These are phyloP conservation scores for Venturiaceae sp. DNA, from an alignment of 2,329 filamentous ascomycete species.

Conservation along the genomic window DNA sequence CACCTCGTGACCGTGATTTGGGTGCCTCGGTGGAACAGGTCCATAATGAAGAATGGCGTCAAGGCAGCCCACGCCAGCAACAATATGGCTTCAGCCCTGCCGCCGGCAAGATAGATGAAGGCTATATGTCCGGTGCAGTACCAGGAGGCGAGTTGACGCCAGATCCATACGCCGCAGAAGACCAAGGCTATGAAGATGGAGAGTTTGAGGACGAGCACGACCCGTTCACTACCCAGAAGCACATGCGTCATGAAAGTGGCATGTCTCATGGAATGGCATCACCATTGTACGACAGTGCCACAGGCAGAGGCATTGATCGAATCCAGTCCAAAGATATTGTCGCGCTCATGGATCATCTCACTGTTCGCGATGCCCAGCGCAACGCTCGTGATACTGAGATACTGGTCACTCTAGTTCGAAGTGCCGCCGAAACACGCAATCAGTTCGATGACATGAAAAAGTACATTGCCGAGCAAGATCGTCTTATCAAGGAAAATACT, in stretches of 20 bases:
- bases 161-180: constrained; percentile 20
- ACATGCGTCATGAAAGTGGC: constrained; percentile 65
- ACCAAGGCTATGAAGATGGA: constrained; percentile 29
- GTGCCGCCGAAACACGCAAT: constrained; percentile 92
- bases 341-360: constrained; percentile 95
- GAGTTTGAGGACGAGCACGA: constrained; percentile 45
- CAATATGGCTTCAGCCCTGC: constrained; percentile 34
- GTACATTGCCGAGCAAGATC: constrained; percentile 82
- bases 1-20: background rate
- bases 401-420: constrained; percentile 83
- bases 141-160: constrained; percentile 37
- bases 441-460: constrained; percentile 94
- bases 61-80: constrained; percentile 11
- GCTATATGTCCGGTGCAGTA: constrained; percentile 74
- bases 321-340: constrained; percentile 97
- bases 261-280: constrained; percentile 88
- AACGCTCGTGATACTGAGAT: constrained; percentile 97
- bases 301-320: constrained; percentile 75
- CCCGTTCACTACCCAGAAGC: constrained; percentile 51
- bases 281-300: constrained; percentile 82
- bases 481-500: constrained; percentile 77
- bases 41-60: constrained; percentile 22
- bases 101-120: constrained; percentile 67
- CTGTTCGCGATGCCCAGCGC: constrained; percentile 90
- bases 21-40: constrained; percentile 26